Evolutionary conservation across 345 rosid genomes (phyloP), one percentile per base, ranked within the genome.

Genomic region (Gossypium turneri): DNA sequence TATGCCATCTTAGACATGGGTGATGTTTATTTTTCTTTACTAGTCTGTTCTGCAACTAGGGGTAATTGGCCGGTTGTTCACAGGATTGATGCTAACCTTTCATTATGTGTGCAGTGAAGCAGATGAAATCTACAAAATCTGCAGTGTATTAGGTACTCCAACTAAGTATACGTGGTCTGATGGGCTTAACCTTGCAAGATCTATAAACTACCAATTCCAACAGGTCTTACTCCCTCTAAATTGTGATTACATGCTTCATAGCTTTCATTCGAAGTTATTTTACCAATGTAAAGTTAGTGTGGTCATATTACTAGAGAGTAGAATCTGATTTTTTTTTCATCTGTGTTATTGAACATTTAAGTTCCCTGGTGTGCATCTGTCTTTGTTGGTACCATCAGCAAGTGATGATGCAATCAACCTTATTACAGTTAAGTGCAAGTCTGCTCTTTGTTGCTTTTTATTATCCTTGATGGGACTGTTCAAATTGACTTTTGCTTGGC

Each of bases 61-160:
- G 52, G 45, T 12, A n/a, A n/a, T 65, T 22, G 11, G 7, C 15
- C 9, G 12, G 20, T 64, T 61, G 51, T 24, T 15, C 0, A 9
- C 15, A 5, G 41, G 34, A 20, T 66, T 1, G 34, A 60, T 67
- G 52, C 41, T 77, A 16, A 12, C 7, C 38, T 8, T 11, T 48
- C 7, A 51, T 71, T 74, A 65, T 76, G 20, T 12, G 7, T 88
- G 82, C 90, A 95, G 99, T 78, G 99, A 93, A 84, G 93, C 90
- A 59, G 99, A 95, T 90, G 97, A 95, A 86, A 90, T 95, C 71
- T 88, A 86, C 79, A 95, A 95, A 86, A 91, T 95, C 76, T 95
- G 99, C 83, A 78, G 88, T 75, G 90, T 93, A 62, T 81, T 95
- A 74, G 99, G 98, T 45, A 89, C 84, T 82, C 99, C 99, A 73